Conservation (phyloP, 108 stramenopile species). For the Bacterosira constricta region DNA sequence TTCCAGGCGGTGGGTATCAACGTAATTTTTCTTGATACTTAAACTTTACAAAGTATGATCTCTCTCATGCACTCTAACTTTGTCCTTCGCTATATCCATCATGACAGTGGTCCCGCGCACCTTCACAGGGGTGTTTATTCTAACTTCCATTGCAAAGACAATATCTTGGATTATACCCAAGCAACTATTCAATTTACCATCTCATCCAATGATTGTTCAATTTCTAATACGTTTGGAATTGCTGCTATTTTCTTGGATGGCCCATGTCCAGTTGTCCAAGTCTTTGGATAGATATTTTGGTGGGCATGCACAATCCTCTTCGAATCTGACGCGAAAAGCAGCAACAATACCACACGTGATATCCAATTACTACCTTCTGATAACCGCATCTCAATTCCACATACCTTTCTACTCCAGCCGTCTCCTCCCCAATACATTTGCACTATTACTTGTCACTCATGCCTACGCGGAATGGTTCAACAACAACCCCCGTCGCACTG, state of each 20-base stretch:
- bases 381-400: constrained; percentile 92
- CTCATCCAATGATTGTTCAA: constrained; percentile 63
- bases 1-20: constrained; percentile 41
- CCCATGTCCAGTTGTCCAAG: constrained; percentile 65
- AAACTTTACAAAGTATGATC: background rate
- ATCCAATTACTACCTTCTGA: constrained; percentile 62
- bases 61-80: background rate
- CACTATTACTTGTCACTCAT: constrained; percentile 72
- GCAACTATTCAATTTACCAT: constrained; percentile 46
- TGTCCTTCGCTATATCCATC: constrained; percentile 5
- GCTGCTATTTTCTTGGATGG: constrained; percentile 49
- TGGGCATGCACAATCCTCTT: background rate
- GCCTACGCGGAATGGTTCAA: constrained; percentile 77
- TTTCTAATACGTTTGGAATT: constrained; percentile 67
- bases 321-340: too few species aligned
- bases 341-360: constrained; percentile 12
- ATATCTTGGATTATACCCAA: constrained; percentile 46
- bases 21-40: background rate
- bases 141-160: constrained; percentile 50
- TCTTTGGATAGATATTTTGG: constrained; percentile 43
- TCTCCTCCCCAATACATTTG: constrained; percentile 96
- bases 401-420: constrained; percentile 95
- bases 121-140: constrained; percentile 72
- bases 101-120: constrained; percentile 77
- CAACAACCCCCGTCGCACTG: constrained; percentile 42